Evolutionary conservation across 805 yeast species (phyloP).

Genomic region (Yarrowia deformans): DNA sequence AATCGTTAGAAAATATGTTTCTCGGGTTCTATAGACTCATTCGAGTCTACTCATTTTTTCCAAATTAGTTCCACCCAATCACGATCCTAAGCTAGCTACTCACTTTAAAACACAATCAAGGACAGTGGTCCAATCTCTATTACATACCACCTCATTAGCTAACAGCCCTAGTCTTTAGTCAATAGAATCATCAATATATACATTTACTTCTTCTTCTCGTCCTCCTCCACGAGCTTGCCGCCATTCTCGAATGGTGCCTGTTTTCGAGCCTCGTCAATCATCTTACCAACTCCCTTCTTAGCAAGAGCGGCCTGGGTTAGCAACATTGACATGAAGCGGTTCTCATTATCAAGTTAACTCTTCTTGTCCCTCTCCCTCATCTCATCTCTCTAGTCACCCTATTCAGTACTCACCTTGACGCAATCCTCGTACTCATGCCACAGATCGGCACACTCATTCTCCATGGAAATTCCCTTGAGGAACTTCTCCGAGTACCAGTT

Average conservation of each 20-base stretch:
- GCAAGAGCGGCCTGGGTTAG: conserved; percentile 57
- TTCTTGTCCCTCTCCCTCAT: not conserved
- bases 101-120: no score
- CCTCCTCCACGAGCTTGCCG: conserved; percentile 37
- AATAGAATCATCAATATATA: conserved; percentile 5
- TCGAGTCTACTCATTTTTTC: no score
- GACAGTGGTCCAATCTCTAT: no score
- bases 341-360: not conserved
- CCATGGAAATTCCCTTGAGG: conserved; percentile 43
- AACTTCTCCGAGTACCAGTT: conserved; percentile 86
- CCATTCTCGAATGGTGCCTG: conserved; percentile 82
- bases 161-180: not conserved
- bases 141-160: no score
- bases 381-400: conserved; percentile 7
- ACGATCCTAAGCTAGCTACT: no score
- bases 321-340: no score
- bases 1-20: not conserved
- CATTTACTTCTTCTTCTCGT: conserved; percentile 34
- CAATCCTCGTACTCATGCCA: conserved; percentile 93
- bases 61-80: no score
- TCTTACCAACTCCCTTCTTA: conserved; percentile 77
- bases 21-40: no score
- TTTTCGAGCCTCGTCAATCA: conserved; percentile 85
- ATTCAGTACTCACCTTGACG: conserved; percentile 61
- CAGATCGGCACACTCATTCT: conserved; percentile 88